Evolutionary conservation across 106 monocot species (phyloP), one percentile per base, ranked within the genome.

Genomic region (Dioscorea dumetorum): DNA sequence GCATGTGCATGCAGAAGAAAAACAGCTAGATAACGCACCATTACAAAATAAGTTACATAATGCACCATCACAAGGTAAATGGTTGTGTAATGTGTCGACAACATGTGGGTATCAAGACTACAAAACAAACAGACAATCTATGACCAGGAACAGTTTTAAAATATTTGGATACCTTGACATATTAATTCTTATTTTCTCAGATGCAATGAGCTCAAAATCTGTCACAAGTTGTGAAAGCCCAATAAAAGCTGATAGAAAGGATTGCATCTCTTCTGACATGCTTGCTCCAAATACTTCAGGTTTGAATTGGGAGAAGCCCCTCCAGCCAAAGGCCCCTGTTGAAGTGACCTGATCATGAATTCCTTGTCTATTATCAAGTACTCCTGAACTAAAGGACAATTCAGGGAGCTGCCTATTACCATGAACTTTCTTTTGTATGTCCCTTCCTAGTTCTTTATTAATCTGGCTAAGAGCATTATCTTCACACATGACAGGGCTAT

Each of bases 141-240:
- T 54, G 22, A 22, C 16, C 62, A 2, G 10, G 32, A 72, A 58
- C 9, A 22, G 19, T 21, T 61, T 28, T 4, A 1, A 53, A 41
- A 24, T 41, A 49, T 24, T 28, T 56, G 41, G 72, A 4, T 80
- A 92, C 93, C 93, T 88, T 51, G 33, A 33, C 11, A 61, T 72
- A 63, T 73, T 72, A 75, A 22, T 17, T 67, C 65, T 33, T 23
- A 78, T 70, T 64, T 69, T 88, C 6, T 60, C 72, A 49, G 57
- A 79, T 50, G 58, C 53, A 21, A 62, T 50, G 19, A 50, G 21
- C 67, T 83, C 79, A 75, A 86, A 76, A 61, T 84, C 76, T 17
- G 50, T 2, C 16, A 82, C 57, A 10, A 14, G 15, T 49, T 79
- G 72, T 24, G 68, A 72, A 69, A 84, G 52, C 21, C 72, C 48